Evolutionary conservation across 2,329 filamentous ascomycete genomes (phyloP), one percentile per base, ranked within the genome.

Genomic region (Tolypocladium endophyticum): DNA sequence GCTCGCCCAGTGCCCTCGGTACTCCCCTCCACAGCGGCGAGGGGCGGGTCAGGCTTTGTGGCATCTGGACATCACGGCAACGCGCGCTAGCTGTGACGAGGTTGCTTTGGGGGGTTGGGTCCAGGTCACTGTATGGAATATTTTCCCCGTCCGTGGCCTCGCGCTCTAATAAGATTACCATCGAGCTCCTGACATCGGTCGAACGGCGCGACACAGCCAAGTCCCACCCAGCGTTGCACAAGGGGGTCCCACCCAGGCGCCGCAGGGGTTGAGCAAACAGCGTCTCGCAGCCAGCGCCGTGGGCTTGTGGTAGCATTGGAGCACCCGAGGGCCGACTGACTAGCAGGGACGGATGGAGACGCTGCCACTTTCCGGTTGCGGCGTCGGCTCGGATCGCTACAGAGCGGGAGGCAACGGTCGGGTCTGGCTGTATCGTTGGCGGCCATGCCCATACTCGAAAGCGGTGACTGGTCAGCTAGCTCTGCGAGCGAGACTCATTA

Each of bases 201-300:
- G 16, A 56, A 56, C 30, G 16, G 36, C 55, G 55, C 25, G 55
- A 45, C 25, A 45, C 18, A 23, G 56, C 59, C 60, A 59, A 60
- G 63, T 64, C 62, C 61, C 63, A 64, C 63, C 58, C 47, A 59
- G 41, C 58, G 63, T 58, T 52, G 57, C 60, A 52, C 63, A 61
- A 56, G 62, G 56, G 28, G 59, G 61, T 52, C 56, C 62, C 62
- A 61, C 61, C 58, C 58, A 47, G 39, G 57, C 56, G 61, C 61
- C 61, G 60, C 59, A 61, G 60, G 60, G 54, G 43, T 52, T 41
- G 28, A 58, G 56, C 55, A 38, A 30, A 54, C 50, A 35, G 47
- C 47, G 47, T 20, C 47, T 20, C 25, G 45, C 45, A 28, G 28
- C 28, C 50, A 53, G 7, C 28, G 47, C 28, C 47, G 18, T 33